A percentile compares a stretch with the other conserved stretches of the same genome.
These are phyloP conservation scores for Aphanoascus verrucosus DNA, from an alignment of 2,329 filamentous ascomycete genomes.

Conservation along the genomic window DNA sequence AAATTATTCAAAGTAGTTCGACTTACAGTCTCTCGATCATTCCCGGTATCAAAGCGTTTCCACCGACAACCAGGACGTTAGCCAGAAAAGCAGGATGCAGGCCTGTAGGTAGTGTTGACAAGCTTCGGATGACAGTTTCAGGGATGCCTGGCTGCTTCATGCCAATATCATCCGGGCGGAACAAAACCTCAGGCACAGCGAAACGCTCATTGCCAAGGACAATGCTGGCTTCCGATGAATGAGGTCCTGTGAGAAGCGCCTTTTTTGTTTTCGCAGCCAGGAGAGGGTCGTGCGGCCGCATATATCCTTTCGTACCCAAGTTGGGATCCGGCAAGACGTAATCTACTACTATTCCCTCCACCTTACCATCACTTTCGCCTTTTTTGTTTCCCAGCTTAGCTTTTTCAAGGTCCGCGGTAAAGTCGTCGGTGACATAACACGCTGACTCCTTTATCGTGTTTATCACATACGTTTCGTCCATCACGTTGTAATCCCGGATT, in stretches of 20 bases:
- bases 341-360: constrained; percentile 59
- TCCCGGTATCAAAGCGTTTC: constrained; percentile 67
- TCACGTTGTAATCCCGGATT: constrained; percentile 86
- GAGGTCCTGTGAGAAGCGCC: constrained; percentile 38
- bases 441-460: constrained; percentile 91
- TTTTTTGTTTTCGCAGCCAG: constrained; percentile 45
- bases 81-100: constrained; percentile 74
- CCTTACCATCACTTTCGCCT: constrained; percentile 21
- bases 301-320: constrained; percentile 52
- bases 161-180: constrained; percentile 75
- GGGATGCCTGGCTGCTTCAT: constrained; percentile 73
- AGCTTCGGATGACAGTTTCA: constrained; percentile 68
- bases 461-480: constrained; percentile 84
- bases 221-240: constrained; percentile 62
- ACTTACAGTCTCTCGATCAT: constrained; percentile 64
- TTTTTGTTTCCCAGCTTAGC: constrained; percentile 67
- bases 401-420: constrained; percentile 64
- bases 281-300: constrained; percentile 65
- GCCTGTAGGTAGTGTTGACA: constrained; percentile 65
- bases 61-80: constrained; percentile 82
- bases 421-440: constrained; percentile 72
- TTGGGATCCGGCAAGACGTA: constrained; percentile 83
- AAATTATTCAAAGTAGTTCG: not conserved
- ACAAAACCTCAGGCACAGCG: constrained; percentile 76
- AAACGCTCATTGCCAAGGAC: constrained; percentile 90